phyloP scores from a whole-genome alignment of 305 asterid genomes.

The Petunia hybrid region DNA sequence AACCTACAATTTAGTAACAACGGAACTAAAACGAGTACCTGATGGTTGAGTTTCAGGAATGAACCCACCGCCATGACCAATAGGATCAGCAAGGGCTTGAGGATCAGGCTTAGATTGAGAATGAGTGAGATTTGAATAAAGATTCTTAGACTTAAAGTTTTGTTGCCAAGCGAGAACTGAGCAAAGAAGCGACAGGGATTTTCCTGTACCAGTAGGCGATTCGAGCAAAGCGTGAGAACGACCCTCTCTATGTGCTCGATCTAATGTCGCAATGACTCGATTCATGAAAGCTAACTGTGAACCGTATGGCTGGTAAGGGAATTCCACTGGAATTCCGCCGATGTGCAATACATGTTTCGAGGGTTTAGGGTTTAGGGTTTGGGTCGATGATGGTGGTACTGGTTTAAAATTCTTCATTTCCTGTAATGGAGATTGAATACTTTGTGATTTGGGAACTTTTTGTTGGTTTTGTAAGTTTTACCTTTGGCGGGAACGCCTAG shows the following conservation, averaged over 20 bases:
- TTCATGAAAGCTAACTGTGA: slow-evolving; percentile 89
- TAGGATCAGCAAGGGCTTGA: slow-evolving; percentile 70
- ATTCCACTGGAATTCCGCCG: slow-evolving; percentile 88
- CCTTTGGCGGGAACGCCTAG: no score
- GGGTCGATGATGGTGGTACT: slow-evolving; percentile 13
- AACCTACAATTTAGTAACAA: neutral
- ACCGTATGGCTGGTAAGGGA: slow-evolving; percentile 93
- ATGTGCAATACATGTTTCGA: slow-evolving; percentile 56
- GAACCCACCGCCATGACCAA: slow-evolving; percentile 89
- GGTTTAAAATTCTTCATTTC: slow-evolving; percentile 32
- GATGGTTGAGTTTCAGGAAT: slow-evolving; percentile 84
- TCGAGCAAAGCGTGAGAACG: slow-evolving; percentile 89
- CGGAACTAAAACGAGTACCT: slow-evolving; percentile 43
- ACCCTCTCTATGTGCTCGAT: slow-evolving; percentile 73
- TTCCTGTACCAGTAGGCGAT: slow-evolving; percentile 97
- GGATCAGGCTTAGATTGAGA: slow-evolving; percentile 68
- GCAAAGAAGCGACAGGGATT: slow-evolving; percentile 88
- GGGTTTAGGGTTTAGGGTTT: slow-evolving; percentile 35
- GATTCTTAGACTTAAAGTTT: slow-evolving; percentile 54
- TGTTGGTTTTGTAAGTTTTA: no score
- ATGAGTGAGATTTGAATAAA: slow-evolving; percentile 45
- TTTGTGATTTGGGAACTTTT: no score
- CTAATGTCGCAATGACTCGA: slow-evolving; percentile 83
- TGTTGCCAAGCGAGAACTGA: slow-evolving; percentile 93
- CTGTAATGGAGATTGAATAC: neutral